A percentile compares a stretch with the other conserved stretches of the same genome.
These are phyloP conservation scores for Phytophthora ohioensis DNA, from an alignment of 352 stramenopile species.

Conservation along the genomic window DNA sequence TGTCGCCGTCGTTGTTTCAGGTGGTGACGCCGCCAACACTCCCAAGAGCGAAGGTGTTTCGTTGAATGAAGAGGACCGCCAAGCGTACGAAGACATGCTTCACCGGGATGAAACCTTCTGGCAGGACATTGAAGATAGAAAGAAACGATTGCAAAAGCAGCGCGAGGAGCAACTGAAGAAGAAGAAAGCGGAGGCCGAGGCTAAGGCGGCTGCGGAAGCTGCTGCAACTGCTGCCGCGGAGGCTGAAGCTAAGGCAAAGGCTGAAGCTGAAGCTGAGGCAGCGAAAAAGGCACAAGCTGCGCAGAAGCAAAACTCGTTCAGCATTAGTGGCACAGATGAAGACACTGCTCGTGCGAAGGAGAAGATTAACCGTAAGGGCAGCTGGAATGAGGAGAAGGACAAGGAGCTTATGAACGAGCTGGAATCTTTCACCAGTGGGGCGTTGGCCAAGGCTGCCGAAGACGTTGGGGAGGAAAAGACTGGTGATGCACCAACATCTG, in stretches of 20 bases:
- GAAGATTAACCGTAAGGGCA: conserved; percentile 70
- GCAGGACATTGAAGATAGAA: conserved; percentile 85
- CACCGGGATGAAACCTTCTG: conserved; percentile 89
- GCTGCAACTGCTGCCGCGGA: conserved; percentile 44
- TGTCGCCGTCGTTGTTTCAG: conserved; percentile 10
- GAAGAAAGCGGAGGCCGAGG: conserved; percentile 67
- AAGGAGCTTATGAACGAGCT: conserved; percentile 89
- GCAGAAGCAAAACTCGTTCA: conserved; percentile 71
- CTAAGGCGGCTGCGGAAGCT: conserved; percentile 47
- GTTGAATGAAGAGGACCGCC: conserved; percentile 81
- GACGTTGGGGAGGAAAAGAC: conserved; percentile 59
- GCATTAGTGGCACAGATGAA: conserved; percentile 74
- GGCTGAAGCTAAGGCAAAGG: conserved; percentile 50
- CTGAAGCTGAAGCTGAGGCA: conserved; percentile 35
- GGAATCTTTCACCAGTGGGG: conserved; percentile 74
- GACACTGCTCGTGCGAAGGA: conserved; percentile 49
- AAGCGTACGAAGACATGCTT: conserved; percentile 91
- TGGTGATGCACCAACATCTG: conserved; percentile 18
- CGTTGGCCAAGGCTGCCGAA: conserved; percentile 55
- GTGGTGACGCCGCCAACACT: conserved; percentile 16
- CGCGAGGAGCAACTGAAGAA: conserved; percentile 78
- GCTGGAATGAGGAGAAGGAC: conserved; percentile 89
- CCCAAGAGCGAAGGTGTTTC: conserved; percentile 77
- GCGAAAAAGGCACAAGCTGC: conserved; percentile 43
- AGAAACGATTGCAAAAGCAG: conserved; percentile 73